Percentiles rank a stretch among this genome's conserved stretches.
Evolutionary conservation across 495 filamentous ascomycete genomes (phyloP).

Genomic region (Evansstolkia leycettana): DNA sequence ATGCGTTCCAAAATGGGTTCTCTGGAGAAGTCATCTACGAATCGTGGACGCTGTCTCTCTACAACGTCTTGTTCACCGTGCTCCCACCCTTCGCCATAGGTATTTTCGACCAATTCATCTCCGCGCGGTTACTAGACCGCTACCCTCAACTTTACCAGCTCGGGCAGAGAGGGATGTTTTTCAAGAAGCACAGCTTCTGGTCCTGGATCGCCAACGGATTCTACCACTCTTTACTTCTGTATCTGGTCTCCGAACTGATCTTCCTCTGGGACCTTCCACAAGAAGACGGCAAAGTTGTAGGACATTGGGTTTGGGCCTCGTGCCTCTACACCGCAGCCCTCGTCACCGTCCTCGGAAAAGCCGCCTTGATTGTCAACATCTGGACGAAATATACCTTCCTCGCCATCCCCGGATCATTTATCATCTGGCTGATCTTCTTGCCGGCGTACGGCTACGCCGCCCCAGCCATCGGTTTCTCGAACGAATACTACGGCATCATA

Average conservation of each 20-base stretch:
- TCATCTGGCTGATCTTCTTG: constrained; percentile 84
- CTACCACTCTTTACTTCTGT: constrained; percentile 89
- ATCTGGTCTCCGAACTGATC: constrained; percentile 70
- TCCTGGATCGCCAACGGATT: constrained; percentile 89
- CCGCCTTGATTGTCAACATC: constrained; percentile 85
- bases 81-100: constrained; percentile 90
- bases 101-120: constrained; percentile 97
- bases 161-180: constrained; percentile 85
- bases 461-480: constrained; percentile 70
- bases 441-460: constrained; percentile 85
- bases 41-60: constrained; percentile 97
- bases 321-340: constrained; percentile 84
- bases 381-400: constrained; percentile 98
- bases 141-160: constrained; percentile 95
- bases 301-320: constrained; percentile 97
- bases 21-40: constrained; percentile 98
- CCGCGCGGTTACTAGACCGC: constrained; percentile 86
- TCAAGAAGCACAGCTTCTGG: constrained; percentile 82
- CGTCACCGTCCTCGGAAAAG: constrained; percentile 88
- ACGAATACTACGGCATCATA: constrained; percentile 76
- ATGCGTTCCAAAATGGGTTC: constrained; percentile 96
- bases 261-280: constrained; percentile 68
- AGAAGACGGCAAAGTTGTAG: constrained; percentile 62
- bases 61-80: constrained; percentile 97
- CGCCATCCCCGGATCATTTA: constrained; percentile 87